Base-by-base conservation (phyloP, 163 green algal species). In the Chlorella variabilis region DNA sequence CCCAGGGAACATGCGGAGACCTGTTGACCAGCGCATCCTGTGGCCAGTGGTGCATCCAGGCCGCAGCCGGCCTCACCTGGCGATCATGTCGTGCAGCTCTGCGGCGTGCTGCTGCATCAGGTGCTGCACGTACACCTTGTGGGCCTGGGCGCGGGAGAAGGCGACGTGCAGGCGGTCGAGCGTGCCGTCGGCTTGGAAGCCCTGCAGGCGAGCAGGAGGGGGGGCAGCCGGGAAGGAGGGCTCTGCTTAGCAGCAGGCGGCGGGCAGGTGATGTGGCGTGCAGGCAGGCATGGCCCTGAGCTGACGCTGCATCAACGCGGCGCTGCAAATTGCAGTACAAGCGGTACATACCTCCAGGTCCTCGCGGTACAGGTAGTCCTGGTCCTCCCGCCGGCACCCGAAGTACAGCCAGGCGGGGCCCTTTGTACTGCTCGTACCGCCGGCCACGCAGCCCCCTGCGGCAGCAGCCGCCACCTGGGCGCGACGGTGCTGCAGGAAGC, bases 351-450 rank as follows among this genome's bases (percentile, higher is more conserved):
- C 77, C 77, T 92, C 38, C 63, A 96, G 78, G n/a, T 98, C 95
- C 21, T 91, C 81, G 34, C 83, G 45, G 68, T 96, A 98, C 49
- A 98, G 77, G 83, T 89, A 98, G 87, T 98, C 95, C 84, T 96
- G 89, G 39, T 94, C 87, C 5, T 82, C 42, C 25, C 84, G 78
- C 11, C 96, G 91, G 91, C 95, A 98, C 29, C 96, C 96, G 83
- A 98, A 99, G 90, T 96, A 99, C 36, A 99, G 90, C 91, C 90
- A 94, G 20, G 87, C 81, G 49, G 89, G 73, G 63, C 89, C 94
- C 15, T 62, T 31, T 42, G 66, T 58, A 1, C 71, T 67, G 33
- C 13, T 38, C 33, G 39, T 34, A 20, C 1, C 65, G 33, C 3
- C 70, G 25, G 18, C 21, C 29, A 34, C 71, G 15, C 58, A 31